A percentile compares a stretch with the other conserved stretches of the same genome.
phyloP scores from a whole-genome alignment of 441 rosid species.

The Geranium incanum region DNA sequence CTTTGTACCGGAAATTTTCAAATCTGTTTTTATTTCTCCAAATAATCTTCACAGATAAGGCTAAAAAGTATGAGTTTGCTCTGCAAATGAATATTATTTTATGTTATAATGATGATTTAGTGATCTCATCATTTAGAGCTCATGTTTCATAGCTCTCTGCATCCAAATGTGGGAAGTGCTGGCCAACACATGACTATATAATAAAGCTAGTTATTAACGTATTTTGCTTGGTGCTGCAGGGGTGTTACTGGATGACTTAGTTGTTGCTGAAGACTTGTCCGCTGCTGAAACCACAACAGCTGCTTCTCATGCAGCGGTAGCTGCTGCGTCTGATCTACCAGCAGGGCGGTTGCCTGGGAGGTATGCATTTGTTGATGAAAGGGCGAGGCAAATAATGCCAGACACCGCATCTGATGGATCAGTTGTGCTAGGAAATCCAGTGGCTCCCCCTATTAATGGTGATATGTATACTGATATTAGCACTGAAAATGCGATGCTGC shows the following conservation, averaged over 20 bases:
- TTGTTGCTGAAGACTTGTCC: constrained; percentile 86
- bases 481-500: constrained; percentile 83
- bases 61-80: not conserved
- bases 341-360: constrained; percentile 58
- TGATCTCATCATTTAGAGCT: not conserved
- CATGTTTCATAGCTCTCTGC: not conserved
- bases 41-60: not conserved
- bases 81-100: not conserved
- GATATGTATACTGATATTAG: constrained; percentile 88
- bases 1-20: too few species aligned
- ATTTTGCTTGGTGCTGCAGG: constrained; percentile 38
- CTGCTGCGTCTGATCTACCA: constrained; percentile 57
- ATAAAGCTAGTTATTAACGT: constrained; percentile 9
- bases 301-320: constrained; percentile 86
- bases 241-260: constrained; percentile 91
- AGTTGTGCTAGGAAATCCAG: constrained; percentile 85
- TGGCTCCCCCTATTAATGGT: constrained; percentile 87
- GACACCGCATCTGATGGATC: constrained; percentile 72
- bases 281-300: constrained; percentile 86
- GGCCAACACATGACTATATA: not conserved
- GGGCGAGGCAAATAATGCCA: constrained; percentile 52
- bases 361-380: constrained; percentile 72
- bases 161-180: not conserved
- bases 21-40: not conserved
- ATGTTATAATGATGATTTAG: not conserved